These are phyloP conservation scores for Panaeolus cyanescens DNA, from an alignment of 768 basidiomycete genomes.

Conservation along the genomic window DNA sequence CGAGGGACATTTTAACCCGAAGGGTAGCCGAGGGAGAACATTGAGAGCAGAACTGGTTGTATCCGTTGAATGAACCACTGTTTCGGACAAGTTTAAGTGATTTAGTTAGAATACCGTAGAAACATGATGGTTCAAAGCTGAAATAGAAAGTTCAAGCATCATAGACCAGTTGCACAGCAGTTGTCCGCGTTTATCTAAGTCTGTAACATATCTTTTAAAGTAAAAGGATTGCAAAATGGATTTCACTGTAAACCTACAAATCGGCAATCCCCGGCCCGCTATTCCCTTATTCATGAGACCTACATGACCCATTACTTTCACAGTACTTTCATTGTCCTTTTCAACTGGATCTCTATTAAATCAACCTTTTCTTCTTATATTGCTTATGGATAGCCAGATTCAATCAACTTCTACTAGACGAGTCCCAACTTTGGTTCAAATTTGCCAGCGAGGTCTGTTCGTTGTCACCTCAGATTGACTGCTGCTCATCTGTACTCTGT, in stretches of 20 bases:
- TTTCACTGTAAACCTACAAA: conserved; percentile 4
- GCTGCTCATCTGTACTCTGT: neutral
- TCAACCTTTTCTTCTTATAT: too few relatives aligned
- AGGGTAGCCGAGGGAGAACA: conserved; percentile 26
- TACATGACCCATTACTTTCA: conserved; percentile 13
- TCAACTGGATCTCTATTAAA: too few relatives aligned
- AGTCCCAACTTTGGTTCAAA: conserved; percentile 64
- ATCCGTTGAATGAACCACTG: neutral
- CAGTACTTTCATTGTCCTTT: too few relatives aligned
- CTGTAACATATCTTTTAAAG: neutral
- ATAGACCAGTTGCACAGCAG: neutral
- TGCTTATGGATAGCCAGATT: neutral
- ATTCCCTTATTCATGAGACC: conserved; percentile 15
- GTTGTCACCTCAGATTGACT: neutral
- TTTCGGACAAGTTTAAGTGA: neutral
- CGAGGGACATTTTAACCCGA: conserved; percentile 32
- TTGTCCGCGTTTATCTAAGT: neutral
- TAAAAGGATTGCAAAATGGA: neutral
- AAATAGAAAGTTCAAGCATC: neutral
- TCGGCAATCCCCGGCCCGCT: conserved; percentile 2
- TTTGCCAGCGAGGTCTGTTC: conserved; percentile 68
- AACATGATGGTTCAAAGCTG: neutral
- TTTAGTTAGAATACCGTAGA: neutral
- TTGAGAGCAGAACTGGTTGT: neutral
- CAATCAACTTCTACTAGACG: conserved; percentile 28